phyloP scores from a whole-genome alignment of 768 basidiomycete species.

The Cystobasidium ongulense region DNA sequence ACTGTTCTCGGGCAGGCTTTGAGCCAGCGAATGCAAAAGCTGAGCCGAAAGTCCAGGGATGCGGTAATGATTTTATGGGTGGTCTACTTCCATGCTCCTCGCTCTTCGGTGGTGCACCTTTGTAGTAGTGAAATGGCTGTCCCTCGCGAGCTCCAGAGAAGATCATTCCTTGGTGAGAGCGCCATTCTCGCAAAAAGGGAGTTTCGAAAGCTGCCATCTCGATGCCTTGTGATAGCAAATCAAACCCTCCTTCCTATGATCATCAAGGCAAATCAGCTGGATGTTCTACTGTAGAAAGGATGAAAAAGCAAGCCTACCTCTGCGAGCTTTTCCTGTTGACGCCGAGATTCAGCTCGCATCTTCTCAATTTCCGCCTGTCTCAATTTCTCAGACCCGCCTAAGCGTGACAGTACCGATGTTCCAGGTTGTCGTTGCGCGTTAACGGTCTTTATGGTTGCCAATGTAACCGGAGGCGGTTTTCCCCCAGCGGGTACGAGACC shows the following conservation, averaged over 20 bases:
- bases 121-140: constrained; percentile 5
- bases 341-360: background rate
- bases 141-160: background rate
- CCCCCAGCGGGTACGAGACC: background rate
- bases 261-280: background rate
- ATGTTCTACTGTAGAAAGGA: background rate
- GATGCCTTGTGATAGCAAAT: constrained; percentile 18
- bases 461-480: background rate
- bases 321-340: constrained; percentile 5
- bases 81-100: background rate
- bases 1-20: background rate
- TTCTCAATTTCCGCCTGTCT: background rate
- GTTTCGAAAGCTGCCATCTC: constrained; percentile 23
- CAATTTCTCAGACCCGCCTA: background rate
- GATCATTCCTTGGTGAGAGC: constrained; percentile 15
- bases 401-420: background rate
- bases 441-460: background rate
- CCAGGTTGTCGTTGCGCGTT: background rate
- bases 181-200: constrained; percentile 14
- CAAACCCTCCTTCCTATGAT: constrained; percentile 20
- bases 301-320: background rate
- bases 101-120: background rate
- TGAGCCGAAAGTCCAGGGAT: constrained; percentile 28
- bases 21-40: constrained; percentile 13
- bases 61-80: constrained; percentile 8